These are phyloP conservation scores for Gomphus sp. DNA, from an alignment of 1,284 basidiomycete species.

Conservation along the genomic window DNA sequence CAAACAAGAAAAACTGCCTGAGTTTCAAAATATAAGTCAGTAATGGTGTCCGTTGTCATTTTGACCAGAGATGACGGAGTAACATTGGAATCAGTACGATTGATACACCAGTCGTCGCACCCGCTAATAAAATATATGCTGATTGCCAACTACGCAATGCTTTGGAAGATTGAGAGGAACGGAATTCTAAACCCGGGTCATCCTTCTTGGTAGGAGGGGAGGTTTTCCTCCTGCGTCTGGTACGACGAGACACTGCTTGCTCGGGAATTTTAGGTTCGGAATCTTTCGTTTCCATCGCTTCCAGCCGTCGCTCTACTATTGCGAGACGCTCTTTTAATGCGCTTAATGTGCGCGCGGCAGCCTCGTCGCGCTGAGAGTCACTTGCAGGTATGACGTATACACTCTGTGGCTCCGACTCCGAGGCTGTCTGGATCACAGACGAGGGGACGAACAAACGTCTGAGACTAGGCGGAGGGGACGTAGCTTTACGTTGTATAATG, in stretches of 20 bases:
- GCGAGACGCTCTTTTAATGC: conserved; percentile 1
- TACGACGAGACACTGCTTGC: not conserved
- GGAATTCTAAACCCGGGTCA: not conserved
- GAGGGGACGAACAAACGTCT: not conserved
- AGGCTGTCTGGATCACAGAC: not conserved
- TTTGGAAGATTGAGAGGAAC: not conserved
- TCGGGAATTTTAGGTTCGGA: not conserved
- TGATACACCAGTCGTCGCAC: conserved; percentile 6
- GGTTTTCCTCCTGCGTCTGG: not conserved
- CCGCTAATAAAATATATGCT: conserved; percentile 1
- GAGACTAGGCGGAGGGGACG: not conserved
- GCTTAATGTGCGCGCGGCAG: not conserved
- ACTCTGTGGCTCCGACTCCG: not conserved
- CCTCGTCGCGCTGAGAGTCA: not conserved
- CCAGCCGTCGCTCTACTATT: conserved; percentile 2
- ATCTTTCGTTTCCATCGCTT: not conserved
- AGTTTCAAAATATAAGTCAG: not conserved
- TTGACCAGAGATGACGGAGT: conserved; percentile 5
- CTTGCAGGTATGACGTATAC: not conserved
- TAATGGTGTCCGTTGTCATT: not conserved
- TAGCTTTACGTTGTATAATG: not conserved
- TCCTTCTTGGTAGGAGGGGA: not conserved
- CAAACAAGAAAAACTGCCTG: not conserved
- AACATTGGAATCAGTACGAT: conserved; percentile 3
- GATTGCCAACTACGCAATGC: conserved; percentile 3